Conservation (phyloP, 345 rosid genomes). For the Eucalyptus camaldulensis region DNA sequence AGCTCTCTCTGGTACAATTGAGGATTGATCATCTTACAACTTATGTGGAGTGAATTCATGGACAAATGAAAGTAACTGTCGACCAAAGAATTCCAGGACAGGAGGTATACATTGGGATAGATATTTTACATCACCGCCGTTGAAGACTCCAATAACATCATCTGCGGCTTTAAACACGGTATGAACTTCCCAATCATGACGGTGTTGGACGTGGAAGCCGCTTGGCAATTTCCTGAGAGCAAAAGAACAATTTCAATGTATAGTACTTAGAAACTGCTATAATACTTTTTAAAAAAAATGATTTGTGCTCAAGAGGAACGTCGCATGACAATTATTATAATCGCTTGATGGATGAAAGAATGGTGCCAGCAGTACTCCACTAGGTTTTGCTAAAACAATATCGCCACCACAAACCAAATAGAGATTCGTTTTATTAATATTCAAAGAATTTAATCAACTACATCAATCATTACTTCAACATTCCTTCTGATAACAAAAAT, state of each 20-base stretch:
- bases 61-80: not conserved
- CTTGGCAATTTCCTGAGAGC: conserved; percentile 82
- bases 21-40: not conserved
- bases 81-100: not conserved
- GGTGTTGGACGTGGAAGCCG: conserved; percentile 66
- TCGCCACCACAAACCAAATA: not conserved
- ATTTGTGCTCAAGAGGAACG: not conserved
- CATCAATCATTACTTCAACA: not conserved
- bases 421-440: not conserved
- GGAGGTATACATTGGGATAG: not conserved
- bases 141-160: not conserved
- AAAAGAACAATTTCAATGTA: not conserved
- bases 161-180: not conserved
- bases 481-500: not conserved
- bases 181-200: conserved; percentile 14
- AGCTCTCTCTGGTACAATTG: not conserved
- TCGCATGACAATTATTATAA: not conserved
- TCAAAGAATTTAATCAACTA: not conserved
- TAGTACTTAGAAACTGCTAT: not conserved
- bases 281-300: not conserved
- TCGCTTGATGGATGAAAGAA: not conserved
- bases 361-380: not conserved
- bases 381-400: not conserved
- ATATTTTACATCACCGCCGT: not conserved
- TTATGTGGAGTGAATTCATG: not conserved